phyloP scores from a whole-genome alignment of 1,284 basidiomycete species.

The Porogramme epimiltina region DNA sequence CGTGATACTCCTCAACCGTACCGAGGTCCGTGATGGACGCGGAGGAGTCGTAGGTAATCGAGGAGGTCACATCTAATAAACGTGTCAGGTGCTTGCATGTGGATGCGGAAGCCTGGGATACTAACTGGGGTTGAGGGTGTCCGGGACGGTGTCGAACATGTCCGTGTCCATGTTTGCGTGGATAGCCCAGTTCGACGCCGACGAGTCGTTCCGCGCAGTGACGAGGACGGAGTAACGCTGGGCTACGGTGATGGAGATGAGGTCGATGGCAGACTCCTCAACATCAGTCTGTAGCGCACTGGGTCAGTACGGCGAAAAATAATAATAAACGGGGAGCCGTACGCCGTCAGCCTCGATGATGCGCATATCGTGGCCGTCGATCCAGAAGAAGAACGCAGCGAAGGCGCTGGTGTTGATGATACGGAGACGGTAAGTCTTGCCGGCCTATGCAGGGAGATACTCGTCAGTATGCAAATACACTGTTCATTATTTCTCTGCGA shows the following conservation, averaged over 20 bases:
- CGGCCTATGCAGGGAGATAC: slow-evolving; percentile 44
- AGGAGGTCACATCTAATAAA: slow-evolving; percentile 72
- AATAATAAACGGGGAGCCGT: slow-evolving; percentile 34
- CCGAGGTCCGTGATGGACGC: slow-evolving; percentile 52
- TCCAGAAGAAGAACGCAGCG: slow-evolving; percentile 81
- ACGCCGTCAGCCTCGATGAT: slow-evolving; percentile 91
- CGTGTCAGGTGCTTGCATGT: neutral
- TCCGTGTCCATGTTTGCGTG: slow-evolving; percentile 86
- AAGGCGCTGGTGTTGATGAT: slow-evolving; percentile 82
- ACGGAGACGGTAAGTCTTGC: slow-evolving; percentile 74
- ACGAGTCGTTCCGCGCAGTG: slow-evolving; percentile 84
- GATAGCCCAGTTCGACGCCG: slow-evolving; percentile 78
- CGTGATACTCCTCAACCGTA: slow-evolving; percentile 52
- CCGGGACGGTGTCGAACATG: slow-evolving; percentile 87
- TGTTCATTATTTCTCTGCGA: slow-evolving; percentile 19
- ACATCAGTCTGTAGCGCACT: slow-evolving; percentile 62
- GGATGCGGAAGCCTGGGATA: slow-evolving; percentile 8
- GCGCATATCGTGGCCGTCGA: slow-evolving; percentile 90
- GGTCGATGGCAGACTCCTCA: slow-evolving; percentile 69
- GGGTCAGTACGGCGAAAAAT: neutral
- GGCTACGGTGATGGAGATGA: slow-evolving; percentile 78
- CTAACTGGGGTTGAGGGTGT: slow-evolving; percentile 72
- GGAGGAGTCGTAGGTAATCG: slow-evolving; percentile 63
- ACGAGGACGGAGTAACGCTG: slow-evolving; percentile 96
- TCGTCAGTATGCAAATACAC: neutral